Percentiles rank a stretch among this genome's conserved stretches.
Conservation (phyloP, 2,329 filamentous ascomycete species). For the Ophiocordyceps robertsii region DNA sequence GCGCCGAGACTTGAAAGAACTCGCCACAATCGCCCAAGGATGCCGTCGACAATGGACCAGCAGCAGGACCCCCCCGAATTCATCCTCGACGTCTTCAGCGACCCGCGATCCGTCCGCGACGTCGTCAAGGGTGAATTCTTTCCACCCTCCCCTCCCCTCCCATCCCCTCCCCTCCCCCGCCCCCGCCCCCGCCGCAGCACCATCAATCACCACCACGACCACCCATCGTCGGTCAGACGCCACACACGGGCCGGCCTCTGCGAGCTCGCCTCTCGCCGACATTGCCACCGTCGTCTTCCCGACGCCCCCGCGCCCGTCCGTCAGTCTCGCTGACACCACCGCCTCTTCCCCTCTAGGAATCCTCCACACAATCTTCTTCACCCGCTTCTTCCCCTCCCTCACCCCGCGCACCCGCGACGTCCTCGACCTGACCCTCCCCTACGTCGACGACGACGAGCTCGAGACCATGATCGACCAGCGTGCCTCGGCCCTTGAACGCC, state of each 20-base stretch:
- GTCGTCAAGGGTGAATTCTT: constrained; percentile 64
- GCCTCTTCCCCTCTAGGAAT: too few relatives aligned
- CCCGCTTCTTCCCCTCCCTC: constrained; percentile 87
- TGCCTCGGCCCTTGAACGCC: constrained; percentile 63
- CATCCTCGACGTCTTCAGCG: constrained; percentile 85
- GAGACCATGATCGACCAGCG: constrained; percentile 89
- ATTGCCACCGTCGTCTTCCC: too few relatives aligned
- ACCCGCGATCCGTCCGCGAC: constrained; percentile 79
- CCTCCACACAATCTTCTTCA: constrained; percentile 96
- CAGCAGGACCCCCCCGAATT: constrained; percentile 62
- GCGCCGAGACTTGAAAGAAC: too few relatives aligned
- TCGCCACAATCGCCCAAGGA: background rate
- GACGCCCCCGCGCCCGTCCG: too few relatives aligned
- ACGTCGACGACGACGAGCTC: constrained; percentile 79
- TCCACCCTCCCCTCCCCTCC: background rate
- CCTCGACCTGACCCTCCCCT: constrained; percentile 78
- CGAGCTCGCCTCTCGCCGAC: too few relatives aligned
- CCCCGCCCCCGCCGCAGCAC: constrained; percentile 1
- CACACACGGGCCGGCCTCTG: too few relatives aligned
- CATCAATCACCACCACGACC: too few relatives aligned
- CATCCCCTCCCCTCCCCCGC: constrained; percentile 3
- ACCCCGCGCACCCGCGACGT: constrained; percentile 74
- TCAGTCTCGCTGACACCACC: too few relatives aligned
- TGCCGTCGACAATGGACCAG: constrained; percentile 11
- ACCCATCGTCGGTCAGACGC: too few relatives aligned